Percentiles rank a stretch among this genome's conserved stretches.
phyloP scores from a whole-genome alignment of 805 yeast species.

The Limtongia smithiae region DNA sequence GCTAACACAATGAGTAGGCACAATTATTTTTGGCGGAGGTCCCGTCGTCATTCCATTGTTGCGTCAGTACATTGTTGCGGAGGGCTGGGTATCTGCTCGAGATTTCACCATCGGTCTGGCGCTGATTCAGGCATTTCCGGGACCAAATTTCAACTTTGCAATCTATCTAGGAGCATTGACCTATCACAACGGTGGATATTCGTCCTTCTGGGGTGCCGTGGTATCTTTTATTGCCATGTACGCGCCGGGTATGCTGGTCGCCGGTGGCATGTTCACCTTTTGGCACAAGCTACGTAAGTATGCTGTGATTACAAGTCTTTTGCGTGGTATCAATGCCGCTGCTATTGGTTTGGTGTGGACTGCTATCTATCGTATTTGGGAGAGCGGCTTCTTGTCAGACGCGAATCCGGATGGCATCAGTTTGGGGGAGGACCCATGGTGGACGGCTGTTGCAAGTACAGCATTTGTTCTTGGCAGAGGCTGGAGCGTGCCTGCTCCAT shows the following conservation, averaged over 20 bases:
- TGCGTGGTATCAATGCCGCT: constrained; percentile 25
- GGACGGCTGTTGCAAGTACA: constrained; percentile 21
- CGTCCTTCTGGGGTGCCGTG: constrained; percentile 13
- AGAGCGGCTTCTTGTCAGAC: constrained; percentile 17
- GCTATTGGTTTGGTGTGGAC: constrained; percentile 27
- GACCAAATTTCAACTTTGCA: constrained; percentile 26
- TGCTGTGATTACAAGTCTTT: constrained; percentile 9
- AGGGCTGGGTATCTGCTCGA: constrained; percentile 24
- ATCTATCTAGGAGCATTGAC: constrained; percentile 26
- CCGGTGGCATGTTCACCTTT: constrained; percentile 27
- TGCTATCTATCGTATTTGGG: constrained; percentile 27
- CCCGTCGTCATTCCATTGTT: constrained; percentile 26
- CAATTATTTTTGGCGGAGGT: constrained; percentile 27
- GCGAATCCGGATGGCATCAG: constrained; percentile 7
- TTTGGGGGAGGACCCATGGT: constrained; percentile 25
- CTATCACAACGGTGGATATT: constrained; percentile 18
- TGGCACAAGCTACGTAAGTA: constrained; percentile 25
- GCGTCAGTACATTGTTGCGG: constrained; percentile 23
- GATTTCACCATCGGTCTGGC: constrained; percentile 26
- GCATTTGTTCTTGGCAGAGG: constrained; percentile 19
- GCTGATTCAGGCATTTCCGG: constrained; percentile 24
- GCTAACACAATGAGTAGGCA: constrained; percentile 4
- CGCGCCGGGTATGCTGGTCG: constrained; percentile 24
- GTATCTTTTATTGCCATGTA: constrained; percentile 24
- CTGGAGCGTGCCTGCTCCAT: constrained; percentile 20